Base-by-base conservation (phyloP, 257 asterid genomes). In the Nicotiana tomentosiformis region DNA sequence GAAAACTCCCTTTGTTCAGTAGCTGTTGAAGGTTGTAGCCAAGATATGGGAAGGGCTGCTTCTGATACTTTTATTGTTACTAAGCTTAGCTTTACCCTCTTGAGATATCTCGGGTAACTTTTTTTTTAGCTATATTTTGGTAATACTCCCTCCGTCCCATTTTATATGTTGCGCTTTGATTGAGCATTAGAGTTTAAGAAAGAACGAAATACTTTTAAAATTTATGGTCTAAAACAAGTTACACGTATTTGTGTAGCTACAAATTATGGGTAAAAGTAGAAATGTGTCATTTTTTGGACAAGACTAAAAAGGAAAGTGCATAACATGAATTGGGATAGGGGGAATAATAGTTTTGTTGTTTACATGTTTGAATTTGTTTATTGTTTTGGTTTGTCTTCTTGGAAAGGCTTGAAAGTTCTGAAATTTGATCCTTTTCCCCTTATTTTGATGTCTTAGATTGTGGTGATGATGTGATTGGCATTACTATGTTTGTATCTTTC, bases 31-130 rank as follows among this genome's bases (percentile, higher is more conserved):
- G 53, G 76, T 23, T 60, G 80, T 18, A 67, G 87, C 20, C 77
- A 86, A 30, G 95, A 87, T 57, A 77, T 87, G 78, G 93, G 91
- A 23, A 83, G 84, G 81, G 91, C 93, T 70, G 93, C 91, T 51
- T 84, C 93, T 35, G 97, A 91, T 78, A 89, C 97, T 53, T 87
- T 81, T 82, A 23, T 87, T 86, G 84, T 90, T 83, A 90, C 97
- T 53, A 91, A 97, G 30, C 88, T 91, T 53, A 83, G 90, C 85
- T 86, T 89, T 61, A 88, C 83, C 84, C 86, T 96, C 80, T 81
- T 92, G 90, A 74, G 91, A 14, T 94, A 86, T 90, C 89, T 96
- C 18, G 98, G 99, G 99, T 96, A 90, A 89, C 29, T 2, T 79
- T 61, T 32, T 17, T 84, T 37, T 57, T 65, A 3, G 18, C 1